These are phyloP conservation scores for Saururus chinensis DNA, from an alignment of 164 flowering plant species.

Conservation along the genomic window DNA sequence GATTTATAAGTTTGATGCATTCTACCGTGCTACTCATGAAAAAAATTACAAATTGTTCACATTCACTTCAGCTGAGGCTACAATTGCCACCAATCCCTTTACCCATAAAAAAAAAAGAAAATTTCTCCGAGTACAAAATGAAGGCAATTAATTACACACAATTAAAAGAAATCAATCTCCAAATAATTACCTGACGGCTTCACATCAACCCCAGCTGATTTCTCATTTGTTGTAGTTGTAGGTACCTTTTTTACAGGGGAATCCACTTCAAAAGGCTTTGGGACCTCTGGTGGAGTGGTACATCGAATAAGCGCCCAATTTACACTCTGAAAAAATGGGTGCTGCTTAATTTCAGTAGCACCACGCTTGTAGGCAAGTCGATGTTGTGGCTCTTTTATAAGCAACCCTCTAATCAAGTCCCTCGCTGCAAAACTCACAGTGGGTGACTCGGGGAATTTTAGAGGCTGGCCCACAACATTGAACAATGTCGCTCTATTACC, in stretches of 20 bases:
- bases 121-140: not conserved
- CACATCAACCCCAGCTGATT: slow-evolving; percentile 45
- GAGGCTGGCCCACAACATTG: slow-evolving; percentile 80
- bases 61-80: not conserved
- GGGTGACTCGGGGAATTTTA: slow-evolving; percentile 73
- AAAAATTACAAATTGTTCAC: not conserved
- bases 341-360: slow-evolving; percentile 80
- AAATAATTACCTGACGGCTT: slow-evolving; percentile 73
- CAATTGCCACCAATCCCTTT: not conserved
- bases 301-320: slow-evolving; percentile 93
- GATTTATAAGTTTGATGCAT: no score
- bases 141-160: not conserved
- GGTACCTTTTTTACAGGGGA: slow-evolving; percentile 10
- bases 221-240: slow-evolving; percentile 12
- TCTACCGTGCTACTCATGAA: not conserved
- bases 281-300: slow-evolving; percentile 75
- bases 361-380: slow-evolving; percentile 84
- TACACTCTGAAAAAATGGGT: slow-evolving; percentile 77
- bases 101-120: no score
- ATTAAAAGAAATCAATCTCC: slow-evolving; percentile 36
- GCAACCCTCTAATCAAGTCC: slow-evolving; percentile 78
- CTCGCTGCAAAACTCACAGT: slow-evolving; percentile 77
- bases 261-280: slow-evolving; percentile 29
- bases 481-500: slow-evolving; percentile 77
- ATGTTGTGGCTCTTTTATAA: slow-evolving; percentile 84